These are phyloP conservation scores for Cryphonectria carpinicola DNA, from an alignment of 2,329 filamentous ascomycete species.

Conservation along the genomic window DNA sequence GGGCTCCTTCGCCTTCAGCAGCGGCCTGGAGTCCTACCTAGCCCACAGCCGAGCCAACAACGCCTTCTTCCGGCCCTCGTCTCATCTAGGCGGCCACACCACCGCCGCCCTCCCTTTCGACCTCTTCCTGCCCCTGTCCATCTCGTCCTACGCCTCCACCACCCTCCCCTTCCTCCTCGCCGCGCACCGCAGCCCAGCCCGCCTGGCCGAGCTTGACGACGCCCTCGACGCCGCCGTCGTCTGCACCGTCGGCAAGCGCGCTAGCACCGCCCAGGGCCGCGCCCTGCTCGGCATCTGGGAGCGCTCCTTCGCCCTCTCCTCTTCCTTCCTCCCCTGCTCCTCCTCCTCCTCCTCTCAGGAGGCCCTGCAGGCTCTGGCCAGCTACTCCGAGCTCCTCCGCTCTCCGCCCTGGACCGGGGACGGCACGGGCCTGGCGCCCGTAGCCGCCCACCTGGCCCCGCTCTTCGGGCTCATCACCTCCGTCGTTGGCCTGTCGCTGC, in stretches of 20 bases:
- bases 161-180: constrained; percentile 76
- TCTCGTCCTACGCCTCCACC: constrained; percentile 72
- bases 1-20: constrained; percentile 86
- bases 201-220: constrained; percentile 68
- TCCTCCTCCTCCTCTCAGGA: neutral
- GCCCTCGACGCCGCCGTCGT: constrained; percentile 74
- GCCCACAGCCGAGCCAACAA: constrained; percentile 59
- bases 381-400: constrained; percentile 20
- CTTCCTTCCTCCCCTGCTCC: constrained; percentile 31
- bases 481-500: constrained; percentile 61
- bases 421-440: constrained; percentile 43
- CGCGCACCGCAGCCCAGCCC: constrained; percentile 59
- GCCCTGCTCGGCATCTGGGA: constrained; percentile 79
- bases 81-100: constrained; percentile 13
- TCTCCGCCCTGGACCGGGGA: constrained; percentile 14
- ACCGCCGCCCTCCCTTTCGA: constrained; percentile 55
- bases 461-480: constrained; percentile 69
- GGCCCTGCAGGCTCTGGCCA: constrained; percentile 27
- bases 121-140: constrained; percentile 70
- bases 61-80: constrained; percentile 11
- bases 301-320: constrained; percentile 59
- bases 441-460: constrained; percentile 70
- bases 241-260: constrained; percentile 78
- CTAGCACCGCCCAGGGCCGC: constrained; percentile 75
- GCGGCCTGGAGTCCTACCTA: constrained; percentile 80